Percentiles rank a stretch among this genome's conserved stretches.
Conservation (phyloP, 2,329 filamentous ascomycete genomes). For the Neoascochyta sp. region DNA sequence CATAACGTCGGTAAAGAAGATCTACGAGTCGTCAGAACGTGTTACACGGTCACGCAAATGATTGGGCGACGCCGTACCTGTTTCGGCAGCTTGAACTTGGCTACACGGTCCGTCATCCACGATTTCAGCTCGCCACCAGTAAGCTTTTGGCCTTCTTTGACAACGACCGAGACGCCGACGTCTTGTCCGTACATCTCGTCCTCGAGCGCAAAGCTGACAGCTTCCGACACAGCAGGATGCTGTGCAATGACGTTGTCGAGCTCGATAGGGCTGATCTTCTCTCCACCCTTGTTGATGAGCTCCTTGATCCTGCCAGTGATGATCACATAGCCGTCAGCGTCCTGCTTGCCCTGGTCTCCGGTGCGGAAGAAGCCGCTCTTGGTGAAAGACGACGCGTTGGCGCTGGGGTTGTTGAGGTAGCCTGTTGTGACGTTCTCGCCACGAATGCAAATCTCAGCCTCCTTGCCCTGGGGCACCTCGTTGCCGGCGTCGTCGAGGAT, state of each 20-base stretch:
- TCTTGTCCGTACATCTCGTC: conserved; percentile 84
- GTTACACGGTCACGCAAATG: conserved; percentile 8
- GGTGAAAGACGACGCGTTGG: conserved; percentile 72
- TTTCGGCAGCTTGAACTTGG: conserved; percentile 83
- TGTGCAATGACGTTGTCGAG: conserved; percentile 78
- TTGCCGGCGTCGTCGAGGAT: conserved; percentile 70
- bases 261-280: conserved; percentile 87
- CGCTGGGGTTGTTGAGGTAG: conserved; percentile 77
- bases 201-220: conserved; percentile 77
- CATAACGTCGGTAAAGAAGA: conserved; percentile 80
- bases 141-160: conserved; percentile 59
- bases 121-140: conserved; percentile 60
- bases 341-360: conserved; percentile 78
- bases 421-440: conserved; percentile 82
- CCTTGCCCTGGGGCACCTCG: conserved; percentile 63
- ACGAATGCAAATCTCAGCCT: conserved; percentile 78
- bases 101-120: conserved; percentile 67
- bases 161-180: conserved; percentile 70
- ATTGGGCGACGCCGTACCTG: conserved; percentile 52
- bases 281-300: conserved; percentile 84
- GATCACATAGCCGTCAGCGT: conserved; percentile 74
- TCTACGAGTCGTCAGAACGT: conserved; percentile 42
- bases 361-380: conserved; percentile 79
- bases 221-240: conserved; percentile 69
- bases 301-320: conserved; percentile 94